These are phyloP conservation scores for Pyrus betulifolia DNA, from an alignment of 306 rosid genomes.

Conservation along the genomic window DNA sequence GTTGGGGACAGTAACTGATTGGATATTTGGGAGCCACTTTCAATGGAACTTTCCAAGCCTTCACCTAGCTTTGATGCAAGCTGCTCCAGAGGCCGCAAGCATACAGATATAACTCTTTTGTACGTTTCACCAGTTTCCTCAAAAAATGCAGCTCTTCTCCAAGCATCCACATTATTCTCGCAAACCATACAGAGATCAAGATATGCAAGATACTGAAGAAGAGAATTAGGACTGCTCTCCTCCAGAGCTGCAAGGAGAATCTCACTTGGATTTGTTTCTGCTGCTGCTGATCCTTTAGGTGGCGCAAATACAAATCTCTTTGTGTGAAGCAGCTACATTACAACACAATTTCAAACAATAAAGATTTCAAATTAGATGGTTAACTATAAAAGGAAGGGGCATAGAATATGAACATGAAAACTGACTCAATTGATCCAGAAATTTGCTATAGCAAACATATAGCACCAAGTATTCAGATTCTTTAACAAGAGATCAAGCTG, in stretches of 20 bases:
- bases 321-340: conserved; percentile 66
- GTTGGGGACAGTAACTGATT: conserved; percentile 65
- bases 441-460: background rate
- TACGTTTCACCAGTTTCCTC: conserved; percentile 94
- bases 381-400: conserved; percentile 10
- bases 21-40: conserved; percentile 47
- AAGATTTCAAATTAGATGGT: conserved; percentile 1
- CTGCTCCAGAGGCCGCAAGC: conserved; percentile 76
- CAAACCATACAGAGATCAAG: conserved; percentile 92
- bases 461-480: background rate
- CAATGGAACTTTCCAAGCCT: conserved; percentile 49
- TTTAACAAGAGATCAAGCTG: background rate
- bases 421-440: background rate
- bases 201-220: conserved; percentile 86
- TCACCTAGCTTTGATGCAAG: conserved; percentile 59
- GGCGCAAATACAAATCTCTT: conserved; percentile 86
- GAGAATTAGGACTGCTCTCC: conserved; percentile 69
- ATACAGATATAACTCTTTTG: conserved; percentile 70
- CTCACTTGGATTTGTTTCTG: conserved; percentile 95
- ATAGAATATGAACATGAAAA: background rate
- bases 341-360: conserved; percentile 24
- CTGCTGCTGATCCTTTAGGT: conserved; percentile 97
- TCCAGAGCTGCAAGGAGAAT: conserved; percentile 88
- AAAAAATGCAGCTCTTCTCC: conserved; percentile 95
- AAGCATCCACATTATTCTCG: conserved; percentile 82